Conservation (phyloP, 1,284 basidiomycete genomes). For the Pyrrhoderma noxium region DNA sequence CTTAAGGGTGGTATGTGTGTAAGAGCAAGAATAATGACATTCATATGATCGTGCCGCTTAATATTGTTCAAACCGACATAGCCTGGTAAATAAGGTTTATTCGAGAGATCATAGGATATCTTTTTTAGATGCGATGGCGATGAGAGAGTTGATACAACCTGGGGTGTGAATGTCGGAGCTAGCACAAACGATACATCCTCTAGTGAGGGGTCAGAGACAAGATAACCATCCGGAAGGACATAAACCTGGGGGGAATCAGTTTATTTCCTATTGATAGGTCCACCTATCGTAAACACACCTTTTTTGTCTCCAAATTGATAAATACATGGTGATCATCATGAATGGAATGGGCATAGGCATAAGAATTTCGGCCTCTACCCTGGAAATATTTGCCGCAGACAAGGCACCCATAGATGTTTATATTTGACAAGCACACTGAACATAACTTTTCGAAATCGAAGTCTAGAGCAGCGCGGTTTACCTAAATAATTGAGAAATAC, state of each 20-base stretch:
- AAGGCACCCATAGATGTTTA: constrained; percentile 96
- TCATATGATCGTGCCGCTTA: constrained; percentile 95
- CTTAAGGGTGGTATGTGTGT: constrained; percentile 88
- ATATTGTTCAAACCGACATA: constrained; percentile 98
- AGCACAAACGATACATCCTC: constrained; percentile 92
- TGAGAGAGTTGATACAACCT: constrained; percentile 45
- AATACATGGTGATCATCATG: constrained; percentile 98
- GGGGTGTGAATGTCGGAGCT: constrained; percentile 70
- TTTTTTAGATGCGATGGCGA: constrained; percentile 56
- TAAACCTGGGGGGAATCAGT: constrained; percentile 61
- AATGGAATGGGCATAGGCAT: constrained; percentile 95
- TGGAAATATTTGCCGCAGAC: constrained; percentile 99
- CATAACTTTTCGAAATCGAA: constrained; percentile 99
- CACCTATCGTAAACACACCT: constrained; percentile 43
- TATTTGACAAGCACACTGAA: constrained; percentile 92
- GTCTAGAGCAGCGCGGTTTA: constrained; percentile 84
- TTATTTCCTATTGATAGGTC: constrained; percentile 13
- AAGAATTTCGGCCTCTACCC: constrained; percentile 87
- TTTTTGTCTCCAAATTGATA: constrained; percentile 89
- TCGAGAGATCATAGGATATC: constrained; percentile 78
- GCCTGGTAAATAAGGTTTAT: constrained; percentile 83
- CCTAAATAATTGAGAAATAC: constrained; percentile 45
- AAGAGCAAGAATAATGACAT: constrained; percentile 91
- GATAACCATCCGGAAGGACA: constrained; percentile 96
- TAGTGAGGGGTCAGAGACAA: constrained; percentile 89